phyloP scores from a whole-genome alignment of 164 flowering plant species.

The Berberis vulgaris region DNA sequence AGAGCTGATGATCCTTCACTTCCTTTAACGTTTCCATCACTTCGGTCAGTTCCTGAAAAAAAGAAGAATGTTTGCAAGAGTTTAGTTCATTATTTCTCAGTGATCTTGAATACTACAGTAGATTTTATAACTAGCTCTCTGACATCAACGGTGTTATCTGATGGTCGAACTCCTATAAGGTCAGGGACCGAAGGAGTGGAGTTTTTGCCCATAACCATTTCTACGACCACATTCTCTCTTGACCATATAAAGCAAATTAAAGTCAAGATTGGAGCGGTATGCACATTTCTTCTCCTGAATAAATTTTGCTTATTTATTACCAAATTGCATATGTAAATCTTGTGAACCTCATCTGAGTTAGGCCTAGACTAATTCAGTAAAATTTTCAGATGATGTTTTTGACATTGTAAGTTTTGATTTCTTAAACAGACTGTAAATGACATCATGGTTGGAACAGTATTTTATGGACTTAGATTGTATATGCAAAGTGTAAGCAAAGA shows the following conservation, averaged over 20 bases:
- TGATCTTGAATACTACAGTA: conserved; percentile 12
- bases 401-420: background rate
- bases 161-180: conserved; percentile 38
- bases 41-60: background rate
- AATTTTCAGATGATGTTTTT: too few species aligned
- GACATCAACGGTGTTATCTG: conserved; percentile 32
- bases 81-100: conserved; percentile 10
- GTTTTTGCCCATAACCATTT: conserved; percentile 24
- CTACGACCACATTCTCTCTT: conserved; percentile 34
- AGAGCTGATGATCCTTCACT: conserved; percentile 47
- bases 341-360: background rate
- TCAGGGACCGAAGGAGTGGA: conserved; percentile 33
- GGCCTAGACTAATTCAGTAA: too few species aligned
- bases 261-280: conserved; percentile 44
- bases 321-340: background rate
- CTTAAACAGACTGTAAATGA: conserved; percentile 47
- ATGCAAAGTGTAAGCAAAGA: conserved; percentile 23
- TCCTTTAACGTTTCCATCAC: conserved; percentile 45
- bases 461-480: conserved; percentile 43
- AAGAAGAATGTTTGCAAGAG: background rate
- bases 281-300: background rate
- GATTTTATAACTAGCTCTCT: conserved; percentile 39
- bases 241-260: conserved; percentile 43
- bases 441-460: conserved; percentile 39
- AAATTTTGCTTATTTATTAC: background rate